phyloP scores from a whole-genome alignment of 768 basidiomycete genomes.

The Leucocoprinus birnbaumii region DNA sequence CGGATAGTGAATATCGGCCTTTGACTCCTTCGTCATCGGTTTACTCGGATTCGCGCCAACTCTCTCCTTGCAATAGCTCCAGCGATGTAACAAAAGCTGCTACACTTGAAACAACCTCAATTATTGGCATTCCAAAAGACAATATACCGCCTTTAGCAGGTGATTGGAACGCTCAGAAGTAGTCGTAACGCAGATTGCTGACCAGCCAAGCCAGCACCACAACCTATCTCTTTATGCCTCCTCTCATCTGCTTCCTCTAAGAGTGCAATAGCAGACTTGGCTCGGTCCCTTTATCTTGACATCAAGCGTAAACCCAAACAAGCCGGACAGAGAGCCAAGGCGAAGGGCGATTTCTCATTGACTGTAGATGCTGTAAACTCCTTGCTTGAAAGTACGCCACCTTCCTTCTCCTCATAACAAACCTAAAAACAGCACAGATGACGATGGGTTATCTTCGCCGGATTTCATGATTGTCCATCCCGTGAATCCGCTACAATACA shows the following conservation, averaged over 20 bases:
- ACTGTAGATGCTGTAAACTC: conserved; percentile 43
- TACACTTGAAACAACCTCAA: conserved; percentile 11
- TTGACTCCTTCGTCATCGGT: conserved; percentile 79
- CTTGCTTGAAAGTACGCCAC: conserved; percentile 55
- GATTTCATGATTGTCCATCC: conserved; percentile 79
- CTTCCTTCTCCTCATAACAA: neutral
- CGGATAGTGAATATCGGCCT: conserved; percentile 62
- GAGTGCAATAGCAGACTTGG: conserved; percentile 56
- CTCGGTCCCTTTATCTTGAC: conserved; percentile 41
- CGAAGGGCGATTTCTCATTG: conserved; percentile 26
- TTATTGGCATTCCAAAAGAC: neutral
- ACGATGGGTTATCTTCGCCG: conserved; percentile 57
- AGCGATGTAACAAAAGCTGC: conserved; percentile 17
- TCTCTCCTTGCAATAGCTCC: conserved; percentile 43
- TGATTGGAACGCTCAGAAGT: neutral
- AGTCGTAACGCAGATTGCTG: neutral
- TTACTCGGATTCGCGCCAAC: conserved; percentile 59
- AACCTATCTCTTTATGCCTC: conserved; percentile 45
- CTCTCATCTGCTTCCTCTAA: conserved; percentile 62
- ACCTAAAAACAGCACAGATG: conserved; percentile 31
- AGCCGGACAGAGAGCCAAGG: conserved; percentile 17
- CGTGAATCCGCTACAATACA: conserved; percentile 34
- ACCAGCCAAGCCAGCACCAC: neutral
- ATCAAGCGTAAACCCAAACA: conserved; percentile 20
- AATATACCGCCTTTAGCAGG: neutral